phyloP scores from a whole-genome alignment of 176 grass and related monocot species.

The Bolboschoenus planiculmis region DNA sequence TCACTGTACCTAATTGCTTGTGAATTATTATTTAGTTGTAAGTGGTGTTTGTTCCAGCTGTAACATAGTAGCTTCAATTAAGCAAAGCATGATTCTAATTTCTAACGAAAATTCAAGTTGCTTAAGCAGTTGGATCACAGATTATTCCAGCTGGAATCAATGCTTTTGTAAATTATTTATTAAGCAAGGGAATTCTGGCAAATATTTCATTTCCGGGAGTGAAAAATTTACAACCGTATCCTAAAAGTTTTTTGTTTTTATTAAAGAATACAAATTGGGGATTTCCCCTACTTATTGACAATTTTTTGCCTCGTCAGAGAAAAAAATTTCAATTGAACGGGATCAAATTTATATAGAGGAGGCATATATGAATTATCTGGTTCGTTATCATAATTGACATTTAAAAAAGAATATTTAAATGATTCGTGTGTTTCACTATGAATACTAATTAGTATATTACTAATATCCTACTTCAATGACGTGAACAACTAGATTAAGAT shows the following conservation, averaged over 20 bases:
- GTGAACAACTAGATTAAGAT: neutral
- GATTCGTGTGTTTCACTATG: neutral
- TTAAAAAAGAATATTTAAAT: neutral
- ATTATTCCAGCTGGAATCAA: neutral
- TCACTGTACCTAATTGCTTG: neutral
- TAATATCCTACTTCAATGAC: neutral
- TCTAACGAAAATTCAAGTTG: neutral
- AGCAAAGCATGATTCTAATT: neutral
- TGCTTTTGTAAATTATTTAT: neutral
- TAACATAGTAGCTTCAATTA: neutral
- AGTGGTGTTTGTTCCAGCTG: neutral
- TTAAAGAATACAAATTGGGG: neutral
- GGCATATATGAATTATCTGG: neutral
- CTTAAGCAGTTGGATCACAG: neutral
- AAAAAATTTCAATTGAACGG: neutral
- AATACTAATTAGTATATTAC: constrained; percentile 2
- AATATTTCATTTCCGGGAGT: neutral
- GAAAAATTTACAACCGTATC: neutral
- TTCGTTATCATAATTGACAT: neutral
- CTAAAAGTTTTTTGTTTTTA: neutral
- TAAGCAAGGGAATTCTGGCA: neutral
- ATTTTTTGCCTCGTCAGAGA: neutral
- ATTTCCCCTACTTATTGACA: neutral
- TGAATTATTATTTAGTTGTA: neutral
- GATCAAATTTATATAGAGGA: neutral